Base-by-base conservation (phyloP, 2,329 filamentous ascomycete genomes). In the Colletotrichum navitas region DNA sequence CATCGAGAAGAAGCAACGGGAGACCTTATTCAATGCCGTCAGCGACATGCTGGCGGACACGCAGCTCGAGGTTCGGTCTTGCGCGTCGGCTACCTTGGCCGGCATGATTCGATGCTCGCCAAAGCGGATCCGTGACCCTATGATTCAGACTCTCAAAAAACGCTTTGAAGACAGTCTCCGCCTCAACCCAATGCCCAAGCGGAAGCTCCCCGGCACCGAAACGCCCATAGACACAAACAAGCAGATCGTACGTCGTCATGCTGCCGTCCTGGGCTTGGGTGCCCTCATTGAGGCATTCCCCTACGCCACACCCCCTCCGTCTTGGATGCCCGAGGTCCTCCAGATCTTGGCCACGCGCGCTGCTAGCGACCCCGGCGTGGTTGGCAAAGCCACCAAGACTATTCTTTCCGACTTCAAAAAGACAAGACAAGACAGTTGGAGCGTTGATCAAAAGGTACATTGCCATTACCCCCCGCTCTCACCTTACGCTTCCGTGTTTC, bases 91-190 rank as follows among this genome's bases (percentile, higher is more conserved):
- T 0, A 99, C 96, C 0, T 86, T 99, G 3, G 95, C 95, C 1
- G 97, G 96, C 75, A 99, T 99, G 96, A 97, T 99, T 75, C 92
- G 96, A 67, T 99, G 96, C 85, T 98, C 95, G 4, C 95, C 96
- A 0, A 87, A 91, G 36, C 88, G 84, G 1, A 91, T 98, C 71
- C 94, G 96, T 36, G 90, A 93, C 68, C 90, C 90, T 39, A 92
- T 95, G 77, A 93, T 99, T 72, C 82, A 88, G 56, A 86, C 91
- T 32, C 88, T 98, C 51, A 94, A 94, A 80, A 85, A 87, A 65
- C 90, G 93, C 55, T 99, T 98, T 83, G 93, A 93, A 62, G 86
- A 87, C 41, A 88, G 93, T 76, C 87, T 99, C n/a, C 83, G 85
- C 71, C 89, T 91, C 67, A 98, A 98, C 77, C 96, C 95, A 7